Base-by-base conservation (phyloP, 1,139 yeast genomes). In the Geotrichum fermentans region DNA sequence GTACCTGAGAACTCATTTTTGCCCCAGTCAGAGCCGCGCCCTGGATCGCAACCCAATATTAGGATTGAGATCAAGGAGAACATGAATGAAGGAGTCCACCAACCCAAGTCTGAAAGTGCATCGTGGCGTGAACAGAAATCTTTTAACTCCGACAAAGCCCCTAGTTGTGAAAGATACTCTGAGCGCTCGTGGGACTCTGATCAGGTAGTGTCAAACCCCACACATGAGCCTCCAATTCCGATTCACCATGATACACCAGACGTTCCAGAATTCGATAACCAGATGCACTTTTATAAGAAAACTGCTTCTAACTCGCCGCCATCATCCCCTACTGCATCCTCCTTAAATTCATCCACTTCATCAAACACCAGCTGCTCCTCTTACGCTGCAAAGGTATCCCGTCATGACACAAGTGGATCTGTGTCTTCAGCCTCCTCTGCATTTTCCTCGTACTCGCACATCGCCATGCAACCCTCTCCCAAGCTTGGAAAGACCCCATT, bases 371-470 rank as follows among this genome's bases (percentile, higher is more conserved):
- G 28, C 36, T 29, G 24, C 24, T 17, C 18, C 36, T 8, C 29
- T 37, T n/a, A 37, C 22, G 8, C 29, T 18, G 18, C 24, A 16
- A 2, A 20, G 5, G 13, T 41, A 7, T 41, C 38, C 3, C 44
- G 44, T 13, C 44, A 32, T 21, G 39, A 21, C 10, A 36, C 39
- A n/a, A 20, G 17, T 13, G 44, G 44, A 6, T 30, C 44, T 20
- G 22, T 32, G 29, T 20, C 29, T 20, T 41, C 44, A 16, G 33
- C 20, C 16, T 32, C 38, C 14, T 41, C 44, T 41, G 44, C 43
- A 20, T 40, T 36, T 29, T 40, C 43, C 5, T 6, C 36, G 4
- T 30, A 40, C 29, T 40, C 29, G 11, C 18, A 8, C 8, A 40
- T 32, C 33, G 38, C 38, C 3, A 32, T 20, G n/a, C 44, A 32